Percentiles rank a stretch among this genome's conserved stretches.
Conservation (phyloP, 768 basidiomycete species). For the Amanita pseudoporphyria region DNA sequence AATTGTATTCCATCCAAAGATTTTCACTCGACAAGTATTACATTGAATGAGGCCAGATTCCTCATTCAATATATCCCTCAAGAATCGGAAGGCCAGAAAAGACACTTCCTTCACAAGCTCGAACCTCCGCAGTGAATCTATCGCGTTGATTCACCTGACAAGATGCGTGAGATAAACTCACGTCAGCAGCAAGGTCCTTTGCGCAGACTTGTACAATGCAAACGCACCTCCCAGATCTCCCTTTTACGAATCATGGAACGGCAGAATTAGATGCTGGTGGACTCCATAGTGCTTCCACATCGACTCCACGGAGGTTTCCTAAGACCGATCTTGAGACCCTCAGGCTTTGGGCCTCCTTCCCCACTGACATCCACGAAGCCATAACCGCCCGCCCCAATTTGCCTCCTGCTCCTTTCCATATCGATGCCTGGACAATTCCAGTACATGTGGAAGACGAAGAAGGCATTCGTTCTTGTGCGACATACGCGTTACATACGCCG, state of each 20-base stretch:
- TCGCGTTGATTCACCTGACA: too few species aligned
- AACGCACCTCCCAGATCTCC: constrained; percentile 1
- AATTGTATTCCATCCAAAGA: too few species aligned
- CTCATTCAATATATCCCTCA: too few species aligned
- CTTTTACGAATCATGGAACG: constrained; percentile 6
- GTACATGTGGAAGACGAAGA: neutral
- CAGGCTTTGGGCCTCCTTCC: constrained; percentile 10
- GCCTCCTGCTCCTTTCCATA: constrained; percentile 6
- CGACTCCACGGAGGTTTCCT: constrained; percentile 4
- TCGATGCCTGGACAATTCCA: neutral
- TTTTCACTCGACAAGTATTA: too few species aligned
- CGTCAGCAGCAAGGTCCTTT: too few species aligned
- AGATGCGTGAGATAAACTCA: too few species aligned
- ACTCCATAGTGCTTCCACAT: constrained; percentile 4
- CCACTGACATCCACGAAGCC: constrained; percentile 7
- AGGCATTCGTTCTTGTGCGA: constrained; percentile 4
- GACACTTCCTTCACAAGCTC: too few species aligned
- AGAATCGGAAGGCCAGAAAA: too few species aligned
- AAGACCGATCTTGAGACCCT: constrained; percentile 7
- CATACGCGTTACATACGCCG: constrained; percentile 7
- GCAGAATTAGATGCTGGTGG: constrained; percentile 3
- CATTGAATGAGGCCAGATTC: too few species aligned
- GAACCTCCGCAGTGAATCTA: too few species aligned
- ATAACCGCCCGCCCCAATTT: constrained; percentile 8
- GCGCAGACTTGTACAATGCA: neutral